Base-by-base conservation (phyloP, 2,329 filamentous ascomycete genomes). In the Penicillium occitanis region DNA sequence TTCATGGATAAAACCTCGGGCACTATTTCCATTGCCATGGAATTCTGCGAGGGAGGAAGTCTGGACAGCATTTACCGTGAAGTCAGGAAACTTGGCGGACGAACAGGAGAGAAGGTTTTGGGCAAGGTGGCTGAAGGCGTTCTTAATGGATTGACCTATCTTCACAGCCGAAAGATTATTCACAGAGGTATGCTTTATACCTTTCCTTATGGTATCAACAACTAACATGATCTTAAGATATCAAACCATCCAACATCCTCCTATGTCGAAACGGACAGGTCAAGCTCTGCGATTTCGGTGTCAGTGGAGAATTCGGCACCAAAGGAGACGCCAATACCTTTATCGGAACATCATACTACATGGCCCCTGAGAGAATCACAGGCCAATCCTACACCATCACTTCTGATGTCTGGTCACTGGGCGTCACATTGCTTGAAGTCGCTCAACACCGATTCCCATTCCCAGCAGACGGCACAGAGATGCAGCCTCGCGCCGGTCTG, bases 301-400 rank as follows among this genome's bases (percentile, higher is more conserved):
- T 99, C 58, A 96, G 91, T 67, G 95, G 95, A 70, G 95, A 98
- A 78, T 98, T 98, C 75, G 96, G 95, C 70, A 99, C 95, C 60
- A 98, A 99, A 79, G 95, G 95, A 63, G 95, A 98, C 77, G 95
- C 95, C 70, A 97, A 98, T 78, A 99, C 95, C 0, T 99, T 99
- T 75, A 99, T 99, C 75, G 95, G 95, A 69, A 99, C 95, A 13
- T 96, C 92, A 68, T 99, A 98, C 78, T 99, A 99, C 83, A 99
- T 99, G 95, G 95, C 95, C 3, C 95, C 95, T 0, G 95, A 99
- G 79, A 90, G 95, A 62, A 99, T 99, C 77, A 97, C 95, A 1
- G 95, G 95, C 66, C 92, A 98, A 81, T 94, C 91, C 60, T 99
- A 99, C 79, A 99, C 94, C 68, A 99, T 99, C 78, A 99, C 94